Conservation (phyloP, 192 early-diverging fungal species). For the Dissophora globulifera region DNA sequence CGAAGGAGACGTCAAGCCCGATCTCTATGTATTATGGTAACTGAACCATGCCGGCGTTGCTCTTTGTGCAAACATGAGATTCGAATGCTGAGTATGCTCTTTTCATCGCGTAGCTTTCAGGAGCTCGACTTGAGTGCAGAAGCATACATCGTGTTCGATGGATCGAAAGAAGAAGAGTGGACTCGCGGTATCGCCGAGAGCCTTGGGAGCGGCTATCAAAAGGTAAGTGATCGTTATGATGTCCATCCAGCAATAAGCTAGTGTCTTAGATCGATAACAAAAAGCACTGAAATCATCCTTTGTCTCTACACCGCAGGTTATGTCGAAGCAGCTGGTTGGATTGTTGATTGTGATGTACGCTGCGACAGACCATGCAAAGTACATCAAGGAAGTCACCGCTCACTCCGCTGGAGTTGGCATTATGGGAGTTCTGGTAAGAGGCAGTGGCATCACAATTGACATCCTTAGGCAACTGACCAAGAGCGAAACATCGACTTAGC, state of each 20-base stretch:
- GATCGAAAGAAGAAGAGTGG: conserved; percentile 86
- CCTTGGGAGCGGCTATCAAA: conserved; percentile 60
- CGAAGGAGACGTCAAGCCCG: conserved; percentile 56
- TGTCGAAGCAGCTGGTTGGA: conserved; percentile 89
- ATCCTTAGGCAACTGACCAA: too few relatives aligned
- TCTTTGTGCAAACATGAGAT: not conserved
- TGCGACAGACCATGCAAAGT: conserved; percentile 56
- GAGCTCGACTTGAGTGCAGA: conserved; percentile 89
- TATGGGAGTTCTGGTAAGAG: conserved; percentile 77
- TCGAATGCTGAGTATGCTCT: not conserved
- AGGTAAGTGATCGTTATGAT: too few relatives aligned
- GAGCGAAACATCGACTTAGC: too few relatives aligned
- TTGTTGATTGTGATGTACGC: conserved; percentile 89
- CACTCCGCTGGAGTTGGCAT: conserved; percentile 85
- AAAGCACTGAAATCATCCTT: too few relatives aligned
- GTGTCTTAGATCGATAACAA: too few relatives aligned
- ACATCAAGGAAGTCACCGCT: conserved; percentile 72
- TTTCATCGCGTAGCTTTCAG: conserved; percentile 75
- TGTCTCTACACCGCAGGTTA: conserved; percentile 33
- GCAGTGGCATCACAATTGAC: too few relatives aligned
- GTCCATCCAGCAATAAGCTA: too few relatives aligned
- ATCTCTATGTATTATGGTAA: conserved; percentile 81
- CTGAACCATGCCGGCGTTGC: not conserved
- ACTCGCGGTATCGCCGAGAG: conserved; percentile 72
- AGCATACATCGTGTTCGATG: conserved; percentile 86